These are phyloP conservation scores for Candida coquimbonensis DNA, from an alignment of 805 yeast species.

Conservation along the genomic window DNA sequence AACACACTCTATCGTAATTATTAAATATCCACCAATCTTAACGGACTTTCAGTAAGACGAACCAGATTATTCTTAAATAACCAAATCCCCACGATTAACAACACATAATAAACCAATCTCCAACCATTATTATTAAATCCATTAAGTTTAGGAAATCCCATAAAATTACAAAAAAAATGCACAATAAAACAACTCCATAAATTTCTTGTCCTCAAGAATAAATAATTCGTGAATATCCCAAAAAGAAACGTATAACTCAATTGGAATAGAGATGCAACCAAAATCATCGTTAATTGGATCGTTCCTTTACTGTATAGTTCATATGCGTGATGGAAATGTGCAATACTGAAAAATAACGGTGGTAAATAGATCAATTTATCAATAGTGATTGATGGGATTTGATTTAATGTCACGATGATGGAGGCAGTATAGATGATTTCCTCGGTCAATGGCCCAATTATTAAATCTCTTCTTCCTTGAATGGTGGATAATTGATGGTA, in stretches of 20 bases:
- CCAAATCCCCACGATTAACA: slow-evolving; percentile 38
- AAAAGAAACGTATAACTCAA: slow-evolving; percentile 59
- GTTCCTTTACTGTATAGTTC: slow-evolving; percentile 31
- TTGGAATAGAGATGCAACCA: slow-evolving; percentile 42
- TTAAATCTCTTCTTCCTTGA: slow-evolving; percentile 45
- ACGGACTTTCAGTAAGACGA: slow-evolving; percentile 20
- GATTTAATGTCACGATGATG: slow-evolving; percentile 27
- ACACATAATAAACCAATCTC: slow-evolving; percentile 28
- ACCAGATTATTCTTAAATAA: slow-evolving; percentile 29
- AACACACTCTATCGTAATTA: too few species aligned
- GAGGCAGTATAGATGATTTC: slow-evolving; percentile 62
- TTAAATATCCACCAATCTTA: slow-evolving; percentile 5
- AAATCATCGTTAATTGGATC: slow-evolving; percentile 25
- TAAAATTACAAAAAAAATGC: slow-evolving; percentile 62
- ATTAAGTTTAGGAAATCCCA: slow-evolving; percentile 53
- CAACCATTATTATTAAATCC: slow-evolving; percentile 21
- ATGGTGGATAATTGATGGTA: slow-evolving; percentile 22
- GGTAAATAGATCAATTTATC: slow-evolving; percentile 31
- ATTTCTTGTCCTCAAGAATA: slow-evolving; percentile 45
- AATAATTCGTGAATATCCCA: slow-evolving; percentile 57
- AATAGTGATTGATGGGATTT: slow-evolving; percentile 14
- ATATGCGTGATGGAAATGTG: slow-evolving; percentile 72
- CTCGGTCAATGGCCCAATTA: slow-evolving; percentile 74
- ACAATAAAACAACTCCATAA: slow-evolving; percentile 51
- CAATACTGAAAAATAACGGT: slow-evolving; percentile 67